Percentiles rank a stretch among this genome's conserved stretches.
phyloP scores from a whole-genome alignment of 1,284 basidiomycete species.

The Cryptococcus sp. region DNA sequence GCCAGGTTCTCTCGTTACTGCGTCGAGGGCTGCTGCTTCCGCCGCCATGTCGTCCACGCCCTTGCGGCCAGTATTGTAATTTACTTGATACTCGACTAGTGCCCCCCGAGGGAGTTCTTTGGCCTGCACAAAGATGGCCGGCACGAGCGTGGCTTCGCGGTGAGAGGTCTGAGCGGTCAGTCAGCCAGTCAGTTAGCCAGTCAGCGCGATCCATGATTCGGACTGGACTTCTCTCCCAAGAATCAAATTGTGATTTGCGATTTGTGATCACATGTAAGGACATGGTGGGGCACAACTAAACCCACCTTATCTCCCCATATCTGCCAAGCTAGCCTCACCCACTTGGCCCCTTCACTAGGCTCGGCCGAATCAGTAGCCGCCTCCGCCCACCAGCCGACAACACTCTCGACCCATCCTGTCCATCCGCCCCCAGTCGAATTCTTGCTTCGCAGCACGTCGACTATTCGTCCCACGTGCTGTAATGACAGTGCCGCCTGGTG shows the following conservation, averaged over 20 bases:
- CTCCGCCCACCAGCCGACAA: constrained; percentile 66
- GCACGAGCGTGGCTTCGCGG: constrained; percentile 44
- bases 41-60: constrained; percentile 7
- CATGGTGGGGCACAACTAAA: constrained; percentile 5
- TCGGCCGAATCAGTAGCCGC: constrained; percentile 5
- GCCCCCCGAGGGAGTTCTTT: constrained; percentile 75
- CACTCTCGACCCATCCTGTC: constrained; percentile 63
- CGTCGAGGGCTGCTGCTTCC: neutral
- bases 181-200: too few species aligned
- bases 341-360: constrained; percentile 49
- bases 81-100: constrained; percentile 57
- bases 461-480: constrained; percentile 77
- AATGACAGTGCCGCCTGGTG: constrained; percentile 64
- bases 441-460: constrained; percentile 60
- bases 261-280: neutral
- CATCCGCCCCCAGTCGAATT: constrained; percentile 63
- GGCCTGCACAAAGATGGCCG: constrained; percentile 69
- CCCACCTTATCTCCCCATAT: constrained; percentile 33
- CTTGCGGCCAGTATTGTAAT: constrained; percentile 47
- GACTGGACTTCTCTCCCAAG: too few species aligned
- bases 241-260: too few species aligned
- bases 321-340: constrained; percentile 57
- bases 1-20: too few species aligned
- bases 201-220: too few species aligned
- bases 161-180: too few species aligned